Evolutionary conservation across 1,284 basidiomycete species (phyloP).

Genomic region (Lentinus polychrous): DNA sequence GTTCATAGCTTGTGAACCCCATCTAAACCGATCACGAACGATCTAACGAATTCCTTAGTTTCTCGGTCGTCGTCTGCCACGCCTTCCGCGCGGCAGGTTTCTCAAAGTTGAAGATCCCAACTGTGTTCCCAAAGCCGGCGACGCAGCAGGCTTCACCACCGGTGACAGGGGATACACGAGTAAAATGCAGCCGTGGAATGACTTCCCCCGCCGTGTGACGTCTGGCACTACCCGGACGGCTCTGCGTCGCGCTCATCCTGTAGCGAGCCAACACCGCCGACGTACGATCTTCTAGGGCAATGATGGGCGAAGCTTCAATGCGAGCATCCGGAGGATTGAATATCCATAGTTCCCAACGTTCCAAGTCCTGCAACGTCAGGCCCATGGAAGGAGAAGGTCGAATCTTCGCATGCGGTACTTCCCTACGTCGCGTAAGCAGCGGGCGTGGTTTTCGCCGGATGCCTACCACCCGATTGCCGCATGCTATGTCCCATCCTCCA

Average conservation of each 20-base stretch:
- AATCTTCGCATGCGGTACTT: slow-evolving; percentile 15
- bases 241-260: slow-evolving; percentile 6
- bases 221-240: slow-evolving; percentile 6
- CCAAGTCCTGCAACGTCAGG: slow-evolving; percentile 53
- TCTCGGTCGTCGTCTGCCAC: too few relatives aligned
- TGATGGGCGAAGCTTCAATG: slow-evolving; percentile 45
- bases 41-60: too few relatives aligned
- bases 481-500: slow-evolving; percentile 64
- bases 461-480: slow-evolving; percentile 49
- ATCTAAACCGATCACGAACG: too few relatives aligned
- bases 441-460: slow-evolving; percentile 55
- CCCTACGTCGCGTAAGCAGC: slow-evolving; percentile 23
- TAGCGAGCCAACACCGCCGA: slow-evolving; percentile 9
- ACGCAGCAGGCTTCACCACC: slow-evolving; percentile 43
- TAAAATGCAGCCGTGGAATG: slow-evolving; percentile 66
- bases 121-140: slow-evolving; percentile 76
- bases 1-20: too few relatives aligned
- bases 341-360: slow-evolving; percentile 77
- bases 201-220: slow-evolving; percentile 10
- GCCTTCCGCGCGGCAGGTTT: too few relatives aligned
- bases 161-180: slow-evolving; percentile 60
- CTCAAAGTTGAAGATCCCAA: slow-evolving; percentile 47
- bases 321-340: slow-evolving; percentile 50
- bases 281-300: slow-evolving; percentile 30
- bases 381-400: slow-evolving; percentile 30